Base-by-base conservation (phyloP, 208 protist genomes). In the Phytomonas francai region DNA sequence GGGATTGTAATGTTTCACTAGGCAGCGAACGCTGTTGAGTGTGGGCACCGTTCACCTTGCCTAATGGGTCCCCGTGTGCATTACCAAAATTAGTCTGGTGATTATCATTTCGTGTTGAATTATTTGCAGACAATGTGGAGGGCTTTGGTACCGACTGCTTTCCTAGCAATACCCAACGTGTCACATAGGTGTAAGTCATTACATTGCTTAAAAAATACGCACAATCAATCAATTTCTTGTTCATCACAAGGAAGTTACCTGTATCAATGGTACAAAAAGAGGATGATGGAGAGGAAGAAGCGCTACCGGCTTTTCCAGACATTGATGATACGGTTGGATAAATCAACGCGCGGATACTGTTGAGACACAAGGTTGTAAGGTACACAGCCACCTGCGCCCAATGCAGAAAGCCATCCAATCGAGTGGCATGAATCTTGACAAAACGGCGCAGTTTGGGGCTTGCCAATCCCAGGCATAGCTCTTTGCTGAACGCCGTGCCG, bases 211-310 rank as follows among this genome's bases (percentile, higher is more conserved):
- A 36, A 56, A 78, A 65, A 16, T 58, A 25, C 27, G 64, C 62
- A 77, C 79, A 86, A 29, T 84, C 78, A 27, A 65, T 71, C 5
- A 89, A 70, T 59, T 84, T 78, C 30, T 82, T 67, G 36, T 65
- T 74, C 16, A 89, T 76, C 16, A 79, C 64, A 14, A 80, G 73
- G 63, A 83, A 85, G 61, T 84, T 89, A 34, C 77, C 74, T 29
- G 66, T 74, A 33, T 58, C 73, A 63, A 85, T 75, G 30, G 31
- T 49, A 12, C 39, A 19, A 19, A 19, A 49, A 19, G 14, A 19
- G 39, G 39, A 19, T 49, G 39, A 19, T 49, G 39, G 14, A 3
- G 39, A 49, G 16, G 12, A 70, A 11, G 49, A 14, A 4, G 65
- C 8, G 28, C 2, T 61, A 16, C 57, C 22, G 14, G 3, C 57